phyloP scores from a whole-genome alignment of 2,329 filamentous ascomycete species.

The Tolypocladium inflatum region DNA sequence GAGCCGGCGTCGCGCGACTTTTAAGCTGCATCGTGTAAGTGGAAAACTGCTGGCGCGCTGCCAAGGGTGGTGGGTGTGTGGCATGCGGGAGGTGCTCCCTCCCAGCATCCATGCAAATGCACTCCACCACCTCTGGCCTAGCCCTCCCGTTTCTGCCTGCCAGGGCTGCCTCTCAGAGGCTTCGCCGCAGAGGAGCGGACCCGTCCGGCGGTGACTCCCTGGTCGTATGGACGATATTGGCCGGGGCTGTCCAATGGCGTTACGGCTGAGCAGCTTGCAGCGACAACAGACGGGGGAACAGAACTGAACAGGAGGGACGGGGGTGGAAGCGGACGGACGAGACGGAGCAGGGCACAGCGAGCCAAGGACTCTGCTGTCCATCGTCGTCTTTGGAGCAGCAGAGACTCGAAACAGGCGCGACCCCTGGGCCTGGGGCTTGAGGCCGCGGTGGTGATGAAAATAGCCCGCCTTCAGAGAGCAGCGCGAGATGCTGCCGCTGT shows the following conservation, averaged over 20 bases:
- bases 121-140: neutral
- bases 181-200: neutral
- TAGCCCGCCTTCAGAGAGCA: neutral
- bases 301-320: neutral
- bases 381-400: neutral
- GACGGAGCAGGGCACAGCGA: neutral
- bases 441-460: conserved; percentile 2
- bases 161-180: conserved; percentile 1
- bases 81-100: neutral
- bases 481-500: neutral
- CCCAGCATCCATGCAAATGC: neutral
- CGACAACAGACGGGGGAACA: neutral
- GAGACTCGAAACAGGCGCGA: conserved; percentile 7
- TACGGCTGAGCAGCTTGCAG: neutral
- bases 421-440: neutral
- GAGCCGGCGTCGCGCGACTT: neutral
- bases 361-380: conserved; percentile 2
- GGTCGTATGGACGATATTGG: neutral
- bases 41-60: neutral
- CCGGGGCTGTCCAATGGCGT: neutral
- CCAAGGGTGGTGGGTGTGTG: neutral
- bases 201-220: conserved; percentile 4
- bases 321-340: neutral
- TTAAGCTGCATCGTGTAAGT: neutral
- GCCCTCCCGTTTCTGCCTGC: conserved; percentile 1